A percentile compares a stretch with the other conserved stretches of the same genome.
Evolutionary conservation across 2,329 filamentous ascomycete species (phyloP).

Genomic region (Stemphylium vesicarium): DNA sequence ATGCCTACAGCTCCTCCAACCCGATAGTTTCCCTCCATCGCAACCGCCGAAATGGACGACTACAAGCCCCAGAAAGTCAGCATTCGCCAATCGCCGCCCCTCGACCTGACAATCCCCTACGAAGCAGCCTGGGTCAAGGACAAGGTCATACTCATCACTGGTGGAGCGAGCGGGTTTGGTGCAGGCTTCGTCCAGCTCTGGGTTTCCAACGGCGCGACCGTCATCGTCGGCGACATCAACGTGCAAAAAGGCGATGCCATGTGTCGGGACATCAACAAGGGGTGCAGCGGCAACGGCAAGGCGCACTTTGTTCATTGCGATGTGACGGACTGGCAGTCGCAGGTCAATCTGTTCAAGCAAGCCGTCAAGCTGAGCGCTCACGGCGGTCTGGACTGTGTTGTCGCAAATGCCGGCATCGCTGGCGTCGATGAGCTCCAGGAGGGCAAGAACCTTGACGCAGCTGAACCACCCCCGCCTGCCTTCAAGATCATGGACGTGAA

Average conservation of each 20-base stretch:
- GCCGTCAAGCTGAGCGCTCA: slow-evolving; percentile 62
- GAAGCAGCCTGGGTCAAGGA: slow-evolving; percentile 46
- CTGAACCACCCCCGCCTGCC: slow-evolving; percentile 58
- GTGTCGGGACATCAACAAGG: slow-evolving; percentile 58
- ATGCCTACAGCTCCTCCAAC: background rate
- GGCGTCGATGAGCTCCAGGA: slow-evolving; percentile 55
- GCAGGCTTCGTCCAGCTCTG: slow-evolving; percentile 48
- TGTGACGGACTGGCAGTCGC: slow-evolving; percentile 69
- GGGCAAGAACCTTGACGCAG: slow-evolving; percentile 53
- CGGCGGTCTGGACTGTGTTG: slow-evolving; percentile 66
- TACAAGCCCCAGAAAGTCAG: slow-evolving; percentile 26
- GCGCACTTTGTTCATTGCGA: slow-evolving; percentile 67
- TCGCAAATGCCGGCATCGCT: slow-evolving; percentile 71
- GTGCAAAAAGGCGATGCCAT: slow-evolving; percentile 61
- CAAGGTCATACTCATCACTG: slow-evolving; percentile 49
- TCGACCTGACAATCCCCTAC: slow-evolving; percentile 46
- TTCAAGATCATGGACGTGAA: slow-evolving; percentile 67
- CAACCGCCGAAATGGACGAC: slow-evolving; percentile 26
- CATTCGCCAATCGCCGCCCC: slow-evolving; percentile 47
- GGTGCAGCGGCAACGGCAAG: slow-evolving; percentile 48
- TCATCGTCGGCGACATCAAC: slow-evolving; percentile 70
- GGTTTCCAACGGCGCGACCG: slow-evolving; percentile 56
- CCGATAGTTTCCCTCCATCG: background rate
- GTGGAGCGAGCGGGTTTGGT: slow-evolving; percentile 50
- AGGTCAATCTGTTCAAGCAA: slow-evolving; percentile 67